Conservation (phyloP, 2,329 filamentous ascomycete species). For the Paecilomyces formosus region DNA sequence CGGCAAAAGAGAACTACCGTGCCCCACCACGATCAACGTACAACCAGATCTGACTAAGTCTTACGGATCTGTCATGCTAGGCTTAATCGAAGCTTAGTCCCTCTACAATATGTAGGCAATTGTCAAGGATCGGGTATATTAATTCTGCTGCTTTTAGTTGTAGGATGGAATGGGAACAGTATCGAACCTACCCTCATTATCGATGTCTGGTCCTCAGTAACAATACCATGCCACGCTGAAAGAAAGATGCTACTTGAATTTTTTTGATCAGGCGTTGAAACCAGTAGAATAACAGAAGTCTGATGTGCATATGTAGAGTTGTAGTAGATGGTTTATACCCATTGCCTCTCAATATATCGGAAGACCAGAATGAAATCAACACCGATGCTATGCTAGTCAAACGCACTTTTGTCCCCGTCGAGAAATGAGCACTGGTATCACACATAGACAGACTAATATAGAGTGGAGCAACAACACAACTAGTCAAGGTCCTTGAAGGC, state of each 20-base stretch:
- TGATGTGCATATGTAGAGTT: neutral
- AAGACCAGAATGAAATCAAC: neutral
- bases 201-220: neutral
- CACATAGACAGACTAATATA: neutral
- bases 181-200: neutral
- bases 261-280: too few species aligned
- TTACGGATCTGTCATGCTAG: neutral
- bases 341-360: neutral
- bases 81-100: neutral
- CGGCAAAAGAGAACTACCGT: neutral
- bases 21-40: neutral
- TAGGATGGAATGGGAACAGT: neutral
- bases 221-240: too few species aligned
- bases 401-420: neutral
- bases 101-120: neutral
- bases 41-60: neutral
- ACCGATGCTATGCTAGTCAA: constrained; percentile 3
- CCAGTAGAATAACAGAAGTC: too few species aligned
- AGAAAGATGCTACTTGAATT: too few species aligned
- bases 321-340: neutral
- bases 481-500: constrained; percentile 37
- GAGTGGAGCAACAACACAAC: constrained; percentile 6
- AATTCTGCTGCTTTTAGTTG: neutral
- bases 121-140: too few species aligned
- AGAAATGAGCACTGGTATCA: neutral